Evolutionary conservation across 495 filamentous ascomycete genomes (phyloP).

Genomic region (Pyrenopolyporus hunteri): DNA sequence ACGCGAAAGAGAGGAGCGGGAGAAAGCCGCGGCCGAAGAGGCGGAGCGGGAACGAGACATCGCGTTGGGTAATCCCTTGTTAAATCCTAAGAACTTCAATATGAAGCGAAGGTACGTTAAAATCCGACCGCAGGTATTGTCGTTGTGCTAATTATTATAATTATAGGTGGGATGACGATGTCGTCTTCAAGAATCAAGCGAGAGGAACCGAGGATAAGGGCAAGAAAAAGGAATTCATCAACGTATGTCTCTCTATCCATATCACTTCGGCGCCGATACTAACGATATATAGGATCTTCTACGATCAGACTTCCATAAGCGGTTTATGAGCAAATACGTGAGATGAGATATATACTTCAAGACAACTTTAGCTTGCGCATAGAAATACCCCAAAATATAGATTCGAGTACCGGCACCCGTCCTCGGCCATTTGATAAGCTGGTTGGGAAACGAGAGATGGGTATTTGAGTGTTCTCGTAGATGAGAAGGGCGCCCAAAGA

Average conservation of each 20-base stretch:
- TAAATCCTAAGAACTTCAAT: constrained; percentile 78
- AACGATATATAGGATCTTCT: constrained; percentile 73
- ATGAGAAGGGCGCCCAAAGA: no score
- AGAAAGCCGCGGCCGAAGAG: constrained; percentile 76
- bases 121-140: not conserved
- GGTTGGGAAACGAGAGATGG: no score
- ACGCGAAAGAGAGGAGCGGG: constrained; percentile 83
- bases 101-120: constrained; percentile 64
- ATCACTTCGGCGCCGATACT: constrained; percentile 15
- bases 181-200: constrained; percentile 99
- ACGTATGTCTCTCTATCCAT: constrained; percentile 58
- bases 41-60: constrained; percentile 87
- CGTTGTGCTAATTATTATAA: constrained; percentile 45
- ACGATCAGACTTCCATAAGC: constrained; percentile 94
- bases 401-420: no score
- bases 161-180: constrained; percentile 93
- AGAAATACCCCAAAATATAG: not conserved
- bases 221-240: constrained; percentile 95
- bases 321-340: constrained; percentile 85
- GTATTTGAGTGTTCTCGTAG: no score
- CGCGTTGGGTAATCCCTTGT: constrained; percentile 87
- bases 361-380: not conserved
- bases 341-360: constrained; percentile 42
- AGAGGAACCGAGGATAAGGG: constrained; percentile 89
- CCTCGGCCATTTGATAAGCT: no score